Conservation (phyloP, 2,329 filamentous ascomycete genomes). For the Chrysoporthe deuterocubensis region DNA sequence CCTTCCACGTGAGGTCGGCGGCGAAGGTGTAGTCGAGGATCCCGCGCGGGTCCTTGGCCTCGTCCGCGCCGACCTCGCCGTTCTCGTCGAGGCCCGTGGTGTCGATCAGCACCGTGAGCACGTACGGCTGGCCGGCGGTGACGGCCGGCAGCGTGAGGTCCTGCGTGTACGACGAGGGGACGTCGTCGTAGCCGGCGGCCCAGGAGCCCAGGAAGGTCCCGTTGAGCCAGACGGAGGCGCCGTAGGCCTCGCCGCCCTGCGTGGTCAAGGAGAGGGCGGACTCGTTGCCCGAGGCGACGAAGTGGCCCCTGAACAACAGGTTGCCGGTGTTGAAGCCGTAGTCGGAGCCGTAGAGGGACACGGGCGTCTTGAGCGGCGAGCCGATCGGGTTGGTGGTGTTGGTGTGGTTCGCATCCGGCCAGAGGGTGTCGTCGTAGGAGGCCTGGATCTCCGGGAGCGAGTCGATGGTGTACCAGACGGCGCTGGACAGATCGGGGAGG, state of each 20-base stretch:
- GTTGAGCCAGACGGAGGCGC: constrained; percentile 66
- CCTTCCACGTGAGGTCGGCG: constrained; percentile 59
- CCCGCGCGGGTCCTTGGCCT: constrained; percentile 62
- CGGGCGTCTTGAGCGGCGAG: constrained; percentile 59
- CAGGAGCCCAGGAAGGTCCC: constrained; percentile 64
- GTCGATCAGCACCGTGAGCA: constrained; percentile 70
- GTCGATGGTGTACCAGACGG: constrained; percentile 73
- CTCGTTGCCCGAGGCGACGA: constrained; percentile 61
- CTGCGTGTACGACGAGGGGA: constrained; percentile 45
- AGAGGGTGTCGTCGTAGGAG: constrained; percentile 70
- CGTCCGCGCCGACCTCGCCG: constrained; percentile 57
- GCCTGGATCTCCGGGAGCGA: constrained; percentile 69
- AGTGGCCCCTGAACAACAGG: constrained; percentile 69
- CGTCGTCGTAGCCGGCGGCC: constrained; percentile 53
- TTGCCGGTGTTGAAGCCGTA: constrained; percentile 72
- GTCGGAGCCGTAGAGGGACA: constrained; percentile 66
- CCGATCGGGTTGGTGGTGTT: constrained; percentile 66
- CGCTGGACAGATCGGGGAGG: constrained; percentile 60
- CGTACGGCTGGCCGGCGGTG: constrained; percentile 53
- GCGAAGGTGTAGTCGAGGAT: constrained; percentile 60
- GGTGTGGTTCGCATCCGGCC: constrained; percentile 63
- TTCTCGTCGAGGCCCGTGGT: constrained; percentile 71
- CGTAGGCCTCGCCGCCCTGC: constrained; percentile 68
- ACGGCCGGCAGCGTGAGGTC: constrained; percentile 60
- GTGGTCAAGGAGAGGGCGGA: constrained; percentile 57